Base-by-base conservation (phyloP, 106 monocot species). In the Dioscorea dumetorum region DNA sequence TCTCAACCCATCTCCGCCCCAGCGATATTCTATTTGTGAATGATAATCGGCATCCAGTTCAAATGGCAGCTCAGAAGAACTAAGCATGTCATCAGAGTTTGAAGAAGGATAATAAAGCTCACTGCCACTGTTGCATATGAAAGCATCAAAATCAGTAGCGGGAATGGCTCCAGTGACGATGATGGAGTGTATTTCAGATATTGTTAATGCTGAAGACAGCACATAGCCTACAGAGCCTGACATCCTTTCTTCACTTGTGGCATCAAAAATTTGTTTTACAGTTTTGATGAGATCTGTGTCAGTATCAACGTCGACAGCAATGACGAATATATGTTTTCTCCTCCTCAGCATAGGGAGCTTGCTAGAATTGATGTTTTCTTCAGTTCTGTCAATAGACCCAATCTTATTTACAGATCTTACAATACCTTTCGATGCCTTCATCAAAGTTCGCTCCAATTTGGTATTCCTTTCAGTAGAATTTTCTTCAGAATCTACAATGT, bases 1-100 rank as follows among this genome's bases (percentile, higher is more conserved):
- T 70, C 87, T 92, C 48, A 97, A 75, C 24, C 92, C 83, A 70
- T 97, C 97, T 59, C 92, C 97, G 28, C 97, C 97, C 97, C 97
- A 97, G 4, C 88, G 78, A 70, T 92, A 97, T 62, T 89, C 92
- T 61, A 97, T 97, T 41, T 97, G 97, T 32, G 89, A 87, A 67
- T 89, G 97, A 76, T 97, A 97, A 79, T 97, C 91, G 33, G 69
- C 53, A 78, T 97, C 97, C 61, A 92, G 31, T 21, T 72, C 69
- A 79, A 82, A 89, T 18, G 86, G 92, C 32, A 86, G 80, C 56
- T 92, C 92, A 24, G 74, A 82, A 22, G 83, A 54, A 54, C 63
- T 74, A 68, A 71, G 66, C 28, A 71, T 75, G 28, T 97, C 91
- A 16, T 91, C 95, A 61, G 74, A 66, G 72, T 62, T 80, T 66